Percentiles rank a stretch among this genome's conserved stretches.
Evolutionary conservation across 2,329 filamentous ascomycete genomes (phyloP).

Genomic region (Trichocomaceae sp.): DNA sequence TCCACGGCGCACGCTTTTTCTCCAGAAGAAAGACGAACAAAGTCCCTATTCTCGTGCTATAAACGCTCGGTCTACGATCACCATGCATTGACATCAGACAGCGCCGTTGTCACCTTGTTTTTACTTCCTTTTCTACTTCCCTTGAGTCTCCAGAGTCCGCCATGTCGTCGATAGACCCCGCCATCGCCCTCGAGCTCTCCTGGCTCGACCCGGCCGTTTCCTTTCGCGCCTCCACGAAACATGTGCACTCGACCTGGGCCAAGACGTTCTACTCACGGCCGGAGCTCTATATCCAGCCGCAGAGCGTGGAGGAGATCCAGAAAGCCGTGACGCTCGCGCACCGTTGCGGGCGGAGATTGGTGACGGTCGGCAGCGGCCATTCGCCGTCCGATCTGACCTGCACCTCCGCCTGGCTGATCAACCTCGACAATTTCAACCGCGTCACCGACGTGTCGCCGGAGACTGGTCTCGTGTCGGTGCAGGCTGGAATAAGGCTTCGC

Average conservation of each 20-base stretch:
- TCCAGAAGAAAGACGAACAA: no score
- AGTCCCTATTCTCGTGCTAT: not conserved
- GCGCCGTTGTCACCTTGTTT: not conserved
- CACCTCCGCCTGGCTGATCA: slow-evolving; percentile 89
- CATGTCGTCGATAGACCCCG: slow-evolving; percentile 34
- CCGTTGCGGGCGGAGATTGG: slow-evolving; percentile 70
- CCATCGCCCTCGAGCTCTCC: slow-evolving; percentile 50
- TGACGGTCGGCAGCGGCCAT: slow-evolving; percentile 84
- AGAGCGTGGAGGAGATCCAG: slow-evolving; percentile 71
- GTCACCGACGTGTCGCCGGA: slow-evolving; percentile 64
- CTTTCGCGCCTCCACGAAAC: slow-evolving; percentile 66
- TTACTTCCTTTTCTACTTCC: not conserved
- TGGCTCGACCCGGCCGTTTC: slow-evolving; percentile 58
- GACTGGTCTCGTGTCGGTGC: slow-evolving; percentile 63
- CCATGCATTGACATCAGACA: slow-evolving; percentile 4
- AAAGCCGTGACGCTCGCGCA: slow-evolving; percentile 76
- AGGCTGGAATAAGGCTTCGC: slow-evolving; percentile 81
- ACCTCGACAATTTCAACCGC: slow-evolving; percentile 74
- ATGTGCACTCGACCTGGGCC: slow-evolving; percentile 90
- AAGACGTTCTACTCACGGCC: slow-evolving; percentile 83
- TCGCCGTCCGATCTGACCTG: slow-evolving; percentile 89
- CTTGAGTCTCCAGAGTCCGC: not conserved
- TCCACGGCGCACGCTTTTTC: not conserved
- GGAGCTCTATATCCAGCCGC: slow-evolving; percentile 83
- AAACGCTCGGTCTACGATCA: not conserved